Base-by-base conservation (phyloP, 495 filamentous ascomycete species). In the Trichodelitschia bisporula region DNA sequence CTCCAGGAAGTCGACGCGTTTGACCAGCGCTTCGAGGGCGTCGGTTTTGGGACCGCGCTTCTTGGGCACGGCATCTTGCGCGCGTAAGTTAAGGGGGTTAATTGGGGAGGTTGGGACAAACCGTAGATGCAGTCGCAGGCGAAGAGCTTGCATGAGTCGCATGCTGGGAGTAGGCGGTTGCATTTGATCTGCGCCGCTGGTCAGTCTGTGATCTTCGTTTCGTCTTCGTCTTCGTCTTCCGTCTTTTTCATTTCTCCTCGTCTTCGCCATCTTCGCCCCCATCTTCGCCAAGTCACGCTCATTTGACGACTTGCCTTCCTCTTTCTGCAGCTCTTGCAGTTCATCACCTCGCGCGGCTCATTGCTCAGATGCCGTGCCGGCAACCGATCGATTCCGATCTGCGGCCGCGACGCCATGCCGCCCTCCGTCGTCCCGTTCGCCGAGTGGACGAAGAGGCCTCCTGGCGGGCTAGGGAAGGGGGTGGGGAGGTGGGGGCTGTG, bases 291-390 rank as follows among this genome's bases (percentile, higher is more conserved):
- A n/a, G n/a, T n/a, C n/a, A n/a, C n/a, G n/a, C n/a, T n/a, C n/a
- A n/a, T n/a, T n/a, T n/a, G n/a, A n/a, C n/a, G n/a, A 47, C 30
- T 2, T 30, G 79, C 76, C 59, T 89, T 89, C 43, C 78, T 62
- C 48, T 83, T 89, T 39, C 78, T 68, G 57, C 78, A 89, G 15
- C 73, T 80, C 47, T 89, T 84, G 65, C 78, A 89, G 49, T 89
- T 89, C 78, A 89, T 89, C 13, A 76, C 72, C 55, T 84, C 76
- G 39, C 77, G 69, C 15, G 72, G 75, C 43, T 82, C 75, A 43
- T 64, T 66, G 54, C 62, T 69, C 52, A 66, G 56, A 27, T 74
- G 69, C 31, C 77, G 68, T 19, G 67, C 59, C 23, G 76, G 72
- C 39, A 89, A 54, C 40, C 77, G 66, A 51, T 80, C 76, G 50